Conservation (phyloP, 495 filamentous ascomycete genomes). For the Filosporella fistucella region DNA sequence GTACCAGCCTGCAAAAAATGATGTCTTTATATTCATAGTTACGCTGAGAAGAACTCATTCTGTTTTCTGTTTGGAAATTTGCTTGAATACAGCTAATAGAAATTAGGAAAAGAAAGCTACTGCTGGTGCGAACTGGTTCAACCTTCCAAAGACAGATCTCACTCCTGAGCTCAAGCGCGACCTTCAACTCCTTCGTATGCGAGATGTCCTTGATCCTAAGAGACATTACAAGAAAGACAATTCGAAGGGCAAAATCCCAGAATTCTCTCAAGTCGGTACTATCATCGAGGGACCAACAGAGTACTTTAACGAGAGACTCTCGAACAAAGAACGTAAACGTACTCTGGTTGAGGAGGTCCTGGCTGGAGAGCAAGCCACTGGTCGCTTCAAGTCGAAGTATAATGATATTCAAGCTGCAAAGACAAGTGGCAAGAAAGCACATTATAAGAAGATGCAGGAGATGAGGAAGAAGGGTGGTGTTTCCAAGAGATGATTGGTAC, state of each 20-base stretch:
- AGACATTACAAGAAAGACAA: constrained; percentile 84
- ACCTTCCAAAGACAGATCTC: constrained; percentile 76
- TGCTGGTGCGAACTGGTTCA: constrained; percentile 68
- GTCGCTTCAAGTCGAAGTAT: constrained; percentile 68
- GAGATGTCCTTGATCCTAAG: constrained; percentile 83
- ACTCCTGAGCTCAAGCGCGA: constrained; percentile 85
- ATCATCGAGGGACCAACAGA: constrained; percentile 88
- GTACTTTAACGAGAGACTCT: constrained; percentile 71
- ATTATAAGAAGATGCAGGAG: constrained; percentile 62
- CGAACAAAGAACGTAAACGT: constrained; percentile 81
- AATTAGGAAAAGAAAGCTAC: constrained; percentile 37
- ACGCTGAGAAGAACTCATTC: constrained; percentile 68
- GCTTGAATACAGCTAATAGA: constrained; percentile 20
- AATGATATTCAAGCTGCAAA: constrained; percentile 62
- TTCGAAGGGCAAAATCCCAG: constrained; percentile 57
- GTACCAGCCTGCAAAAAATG: constrained; percentile 62
- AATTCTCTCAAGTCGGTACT: constrained; percentile 84
- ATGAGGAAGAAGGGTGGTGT: constrained; percentile 9
- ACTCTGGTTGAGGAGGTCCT: constrained; percentile 90
- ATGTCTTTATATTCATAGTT: constrained; percentile 84
- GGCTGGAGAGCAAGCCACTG: constrained; percentile 52
- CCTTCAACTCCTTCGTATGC: constrained; percentile 81
- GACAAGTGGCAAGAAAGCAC: constrained; percentile 65
- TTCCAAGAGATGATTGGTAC: constrained; percentile 4
- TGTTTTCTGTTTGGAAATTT: not conserved